Conservation (phyloP, 2,329 filamentous ascomycete species). For the Chalaropsis thielavioides region DNA sequence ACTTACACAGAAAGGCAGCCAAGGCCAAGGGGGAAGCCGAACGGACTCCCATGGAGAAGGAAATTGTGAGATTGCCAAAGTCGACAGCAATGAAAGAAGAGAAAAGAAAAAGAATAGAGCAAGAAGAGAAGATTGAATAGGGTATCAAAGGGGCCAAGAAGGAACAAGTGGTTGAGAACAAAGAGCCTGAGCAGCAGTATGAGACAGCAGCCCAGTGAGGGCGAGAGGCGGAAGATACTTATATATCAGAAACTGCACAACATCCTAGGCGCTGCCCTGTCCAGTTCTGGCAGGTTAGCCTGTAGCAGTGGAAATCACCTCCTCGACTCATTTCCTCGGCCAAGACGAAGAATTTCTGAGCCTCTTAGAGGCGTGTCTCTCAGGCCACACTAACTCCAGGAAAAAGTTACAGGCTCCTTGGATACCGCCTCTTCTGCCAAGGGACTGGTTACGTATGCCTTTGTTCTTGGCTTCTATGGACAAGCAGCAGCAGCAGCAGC, state of each 20-base stretch:
- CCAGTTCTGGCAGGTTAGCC: not conserved
- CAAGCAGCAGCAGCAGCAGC: not conserved
- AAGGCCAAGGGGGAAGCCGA: constrained; percentile 1
- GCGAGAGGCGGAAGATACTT: not conserved
- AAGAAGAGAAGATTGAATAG: not conserved
- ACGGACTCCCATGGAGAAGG: constrained; percentile 4
- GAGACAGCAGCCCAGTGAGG: too few relatives aligned
- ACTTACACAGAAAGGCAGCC: constrained; percentile 11
- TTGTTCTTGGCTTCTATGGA: not conserved
- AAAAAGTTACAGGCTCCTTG: not conserved
- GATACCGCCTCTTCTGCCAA: constrained; percentile 3
- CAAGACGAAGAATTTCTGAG: not conserved
- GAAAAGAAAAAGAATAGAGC: not conserved
- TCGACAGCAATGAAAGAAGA: not conserved
- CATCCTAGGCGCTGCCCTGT: not conserved
- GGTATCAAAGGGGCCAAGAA: not conserved
- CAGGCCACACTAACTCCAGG: not conserved
- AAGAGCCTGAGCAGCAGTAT: not conserved
- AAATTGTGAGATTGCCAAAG: not conserved
- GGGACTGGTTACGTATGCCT: not conserved
- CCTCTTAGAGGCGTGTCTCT: not conserved
- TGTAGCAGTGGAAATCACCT: not conserved
- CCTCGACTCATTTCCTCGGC: not conserved
- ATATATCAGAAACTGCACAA: not conserved
- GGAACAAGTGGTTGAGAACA: not conserved